Conservation (phyloP, 495 filamentous ascomycete genomes). For the Penicillium paradoxum region DNA sequence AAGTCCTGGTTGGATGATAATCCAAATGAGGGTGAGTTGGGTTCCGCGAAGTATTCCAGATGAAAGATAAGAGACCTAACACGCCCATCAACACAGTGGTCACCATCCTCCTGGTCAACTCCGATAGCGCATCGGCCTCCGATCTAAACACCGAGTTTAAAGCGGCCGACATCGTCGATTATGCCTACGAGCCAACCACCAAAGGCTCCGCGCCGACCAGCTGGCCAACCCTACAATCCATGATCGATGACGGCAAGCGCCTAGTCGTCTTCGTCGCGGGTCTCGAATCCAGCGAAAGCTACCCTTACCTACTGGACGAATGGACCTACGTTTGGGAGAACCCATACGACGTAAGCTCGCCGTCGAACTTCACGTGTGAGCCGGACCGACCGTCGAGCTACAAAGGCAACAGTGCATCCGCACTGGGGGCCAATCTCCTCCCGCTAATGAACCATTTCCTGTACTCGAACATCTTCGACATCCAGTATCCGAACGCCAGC, state of each 20-base stretch:
- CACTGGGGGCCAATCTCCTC: conserved; percentile 45
- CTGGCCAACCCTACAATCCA: conserved; percentile 65
- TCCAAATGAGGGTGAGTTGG: conserved; percentile 54
- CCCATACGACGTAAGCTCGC: conserved; percentile 60
- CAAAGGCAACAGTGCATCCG: conserved; percentile 36
- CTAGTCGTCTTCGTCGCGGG: conserved; percentile 63
- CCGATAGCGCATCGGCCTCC: conserved; percentile 50
- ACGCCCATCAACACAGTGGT: conserved; percentile 44
- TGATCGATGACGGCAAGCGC: conserved; percentile 60
- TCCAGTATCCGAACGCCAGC: conserved; percentile 56
- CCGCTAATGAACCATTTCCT: conserved; percentile 72
- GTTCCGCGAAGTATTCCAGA: background rate
- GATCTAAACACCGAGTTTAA: conserved; percentile 54
- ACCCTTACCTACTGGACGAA: conserved; percentile 67
- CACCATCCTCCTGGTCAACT: conserved; percentile 70
- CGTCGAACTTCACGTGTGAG: conserved; percentile 59
- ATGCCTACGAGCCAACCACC: conserved; percentile 55
- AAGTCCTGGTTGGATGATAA: conserved; percentile 64
- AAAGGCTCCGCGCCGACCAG: conserved; percentile 36
- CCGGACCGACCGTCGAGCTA: conserved; percentile 56
- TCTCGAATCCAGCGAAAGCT: conserved; percentile 38
- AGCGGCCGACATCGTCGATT: conserved; percentile 52
- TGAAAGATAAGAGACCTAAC: background rate
- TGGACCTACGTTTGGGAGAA: conserved; percentile 76
- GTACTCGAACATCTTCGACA: conserved; percentile 44